Base-by-base conservation (phyloP, 768 basidiomycete genomes). In the Lentinula lateritia region DNA sequence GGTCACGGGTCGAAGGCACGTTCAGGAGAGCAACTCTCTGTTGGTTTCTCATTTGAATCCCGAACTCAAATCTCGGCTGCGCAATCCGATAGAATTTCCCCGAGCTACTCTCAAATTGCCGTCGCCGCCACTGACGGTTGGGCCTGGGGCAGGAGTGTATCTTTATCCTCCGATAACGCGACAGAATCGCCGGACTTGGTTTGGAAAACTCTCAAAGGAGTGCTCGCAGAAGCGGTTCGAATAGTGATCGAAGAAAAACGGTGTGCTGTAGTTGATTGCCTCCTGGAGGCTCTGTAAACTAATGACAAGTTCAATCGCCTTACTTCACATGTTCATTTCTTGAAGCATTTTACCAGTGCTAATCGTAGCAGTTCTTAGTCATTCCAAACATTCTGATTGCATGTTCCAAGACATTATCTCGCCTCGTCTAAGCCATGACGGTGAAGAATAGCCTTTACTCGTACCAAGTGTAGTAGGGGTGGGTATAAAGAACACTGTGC, bases 61-160 rank as follows among this genome's bases (percentile, higher is more conserved):
- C 15, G 15, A 32, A 1, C 15, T 87, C 87, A 2, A 73, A 79
- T 39, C 34, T 18, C 39, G 16, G 16, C 59, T 35, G 50, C 39
- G 13, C 7, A 4, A 36, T 8, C 34, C 23, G 34, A 59, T 36
- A 18, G 58, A 8, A 46, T 50, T 34, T 74, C 74, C 61, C 86
- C 88, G 0, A 85, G 89, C 66, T 86, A 84, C 65, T 67, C 81
- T 0, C 77, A 80, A 60, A 84, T 90, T 46, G 89, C 88, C 0
- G 81, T 81, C 2, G 88, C 87, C 0, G 87, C 88, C 0, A 85
- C 86, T 6, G 81, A 80, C 3, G 87, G 87, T 0, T 90, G 88
- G 88, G 85, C 78, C 0, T 86, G 83, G 79, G 78, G 78, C 0
- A 73, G 71, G 54, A 76, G 76, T 4, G 68, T 80, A 12, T 75